Evolutionary conservation across 2,329 filamentous ascomycete genomes (phyloP), one percentile per base, ranked within the genome.

Genomic region (Fonsecaea multimorphosa): DNA sequence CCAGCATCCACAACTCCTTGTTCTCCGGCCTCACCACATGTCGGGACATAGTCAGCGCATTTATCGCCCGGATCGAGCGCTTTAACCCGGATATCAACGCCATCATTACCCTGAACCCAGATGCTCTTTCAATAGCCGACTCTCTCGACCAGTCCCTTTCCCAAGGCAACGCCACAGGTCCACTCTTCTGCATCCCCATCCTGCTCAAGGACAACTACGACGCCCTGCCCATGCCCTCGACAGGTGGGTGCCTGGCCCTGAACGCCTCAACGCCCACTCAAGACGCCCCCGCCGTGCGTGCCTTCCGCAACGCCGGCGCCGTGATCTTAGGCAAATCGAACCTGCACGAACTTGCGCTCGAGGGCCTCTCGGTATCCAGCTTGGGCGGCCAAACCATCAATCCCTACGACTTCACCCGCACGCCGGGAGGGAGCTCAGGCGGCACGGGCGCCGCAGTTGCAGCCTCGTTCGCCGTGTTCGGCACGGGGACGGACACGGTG

Each of bases 201-300:
- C 72, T 90, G 3, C 75, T 89, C 5, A 90, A 90, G 73, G 87
- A 90, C 75, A 90, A 89, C 72, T 88, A 83, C 72, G 83, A 87
- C 62, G 85, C 85, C 0, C 69, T 74, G 0, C 80, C 82, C 22
- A 82, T 87, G 75, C 82, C 82, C 51, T 89, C 87, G 0, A 89
- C 86, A 0, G 86, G 83, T 0, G 85, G 82, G 3, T 83, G 79
- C 65, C 70, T 81, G 7, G 83, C 80, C 3, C 76, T 90, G 8
- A 80, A 80, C 34, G 72, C 77, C 1, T 83, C 82, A 24, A 76
- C 74, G 49, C 85, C 81, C 14, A 72, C 73, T 3, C 72, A 72
- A 4, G 85, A 86, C 68, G 83, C 84, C 0, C 78, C 82, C 0
- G 79, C 84, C 0, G 83, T 88, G 6, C 73, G 76, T 0, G 84